These are phyloP conservation scores for Fusarium guadeloupense DNA, from an alignment of 2,329 filamentous ascomycete species.

Conservation along the genomic window DNA sequence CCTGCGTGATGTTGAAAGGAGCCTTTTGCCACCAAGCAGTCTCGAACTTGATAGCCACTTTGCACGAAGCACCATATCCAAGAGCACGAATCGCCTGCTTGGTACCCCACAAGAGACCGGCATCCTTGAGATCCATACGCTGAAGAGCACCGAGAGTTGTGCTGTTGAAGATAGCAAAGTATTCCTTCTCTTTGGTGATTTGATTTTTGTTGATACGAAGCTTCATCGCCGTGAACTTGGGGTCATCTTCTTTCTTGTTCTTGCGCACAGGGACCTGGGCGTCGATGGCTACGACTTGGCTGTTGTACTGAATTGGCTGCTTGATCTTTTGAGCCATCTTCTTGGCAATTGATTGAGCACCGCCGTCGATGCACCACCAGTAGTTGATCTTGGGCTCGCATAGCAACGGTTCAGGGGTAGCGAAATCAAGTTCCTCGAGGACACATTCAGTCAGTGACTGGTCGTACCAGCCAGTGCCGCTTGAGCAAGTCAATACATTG, in stretches of 20 bases:
- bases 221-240: slow-evolving; percentile 12
- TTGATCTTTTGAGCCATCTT: slow-evolving; percentile 21
- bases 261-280: slow-evolving; percentile 1
- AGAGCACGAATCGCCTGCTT: slow-evolving; percentile 46
- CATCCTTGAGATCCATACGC: slow-evolving; percentile 32
- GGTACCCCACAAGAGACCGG: slow-evolving; percentile 39
- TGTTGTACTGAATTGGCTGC: slow-evolving; percentile 14
- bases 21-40: slow-evolving; percentile 40
- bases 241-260: not conserved
- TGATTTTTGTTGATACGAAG: slow-evolving; percentile 3
- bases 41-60: slow-evolving; percentile 49
- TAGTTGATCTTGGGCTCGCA: not conserved
- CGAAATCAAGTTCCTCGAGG: slow-evolving; percentile 36
- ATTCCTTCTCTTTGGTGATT: slow-evolving; percentile 6
- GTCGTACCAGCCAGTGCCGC: slow-evolving; percentile 38
- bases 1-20: slow-evolving; percentile 10
- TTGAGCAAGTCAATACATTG: not conserved
- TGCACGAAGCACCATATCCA: slow-evolving; percentile 44
- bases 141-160: slow-evolving; percentile 16
- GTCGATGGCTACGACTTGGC: slow-evolving; percentile 21
- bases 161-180: slow-evolving; percentile 34
- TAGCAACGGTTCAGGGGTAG: not conserved
- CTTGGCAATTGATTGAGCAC: slow-evolving; percentile 18
- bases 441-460: slow-evolving; percentile 31
- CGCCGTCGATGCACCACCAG: slow-evolving; percentile 37